A percentile compares a stretch with the other conserved stretches of the same genome.
These are phyloP conservation scores for Apiospora sp. DNA, from an alignment of 2,329 filamentous ascomycete genomes.

Conservation along the genomic window DNA sequence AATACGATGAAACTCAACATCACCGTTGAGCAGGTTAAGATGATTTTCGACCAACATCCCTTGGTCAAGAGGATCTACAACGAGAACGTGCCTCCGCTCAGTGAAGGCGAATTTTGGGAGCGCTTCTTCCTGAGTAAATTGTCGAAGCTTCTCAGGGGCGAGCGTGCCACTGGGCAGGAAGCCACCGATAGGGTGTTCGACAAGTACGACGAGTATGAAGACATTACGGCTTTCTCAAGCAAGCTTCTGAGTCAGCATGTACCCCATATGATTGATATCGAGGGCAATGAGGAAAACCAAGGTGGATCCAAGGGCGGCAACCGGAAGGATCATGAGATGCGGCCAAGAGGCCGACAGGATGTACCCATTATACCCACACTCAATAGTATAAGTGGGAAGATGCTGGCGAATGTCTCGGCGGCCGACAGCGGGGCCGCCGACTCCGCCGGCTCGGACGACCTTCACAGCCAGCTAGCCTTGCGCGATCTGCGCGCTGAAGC, in stretches of 20 bases:
- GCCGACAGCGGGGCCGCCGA: slow-evolving; percentile 74
- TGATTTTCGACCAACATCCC: slow-evolving; percentile 93
- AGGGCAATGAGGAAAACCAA: slow-evolving; percentile 94
- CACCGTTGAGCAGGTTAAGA: slow-evolving; percentile 88
- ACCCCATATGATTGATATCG: slow-evolving; percentile 89
- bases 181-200: slow-evolving; percentile 82
- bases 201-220: slow-evolving; percentile 80
- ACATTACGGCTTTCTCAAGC: slow-evolving; percentile 61
- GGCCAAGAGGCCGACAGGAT: slow-evolving; percentile 72
- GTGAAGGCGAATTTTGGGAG: slow-evolving; percentile 87
- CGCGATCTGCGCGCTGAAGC: slow-evolving; percentile 80
- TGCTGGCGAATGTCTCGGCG: slow-evolving; percentile 86
- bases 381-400: slow-evolving; percentile 91
- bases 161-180: slow-evolving; percentile 82
- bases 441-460: slow-evolving; percentile 72
- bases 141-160: slow-evolving; percentile 90
- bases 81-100: slow-evolving; percentile 85
- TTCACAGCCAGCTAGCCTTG: slow-evolving; percentile 77
- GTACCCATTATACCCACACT: slow-evolving; percentile 89
- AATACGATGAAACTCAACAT: slow-evolving; percentile 82
- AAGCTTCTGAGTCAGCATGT: slow-evolving; percentile 71
- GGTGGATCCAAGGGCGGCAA: slow-evolving; percentile 85
- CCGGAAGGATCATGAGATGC: slow-evolving; percentile 88
- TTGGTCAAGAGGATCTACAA: slow-evolving; percentile 91
- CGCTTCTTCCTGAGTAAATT: slow-evolving; percentile 91